A percentile compares a stretch with the other conserved stretches of the same genome.
Conservation (phyloP, 176 grass and related monocot species). For the Chrysopogon serrulatus region DNA sequence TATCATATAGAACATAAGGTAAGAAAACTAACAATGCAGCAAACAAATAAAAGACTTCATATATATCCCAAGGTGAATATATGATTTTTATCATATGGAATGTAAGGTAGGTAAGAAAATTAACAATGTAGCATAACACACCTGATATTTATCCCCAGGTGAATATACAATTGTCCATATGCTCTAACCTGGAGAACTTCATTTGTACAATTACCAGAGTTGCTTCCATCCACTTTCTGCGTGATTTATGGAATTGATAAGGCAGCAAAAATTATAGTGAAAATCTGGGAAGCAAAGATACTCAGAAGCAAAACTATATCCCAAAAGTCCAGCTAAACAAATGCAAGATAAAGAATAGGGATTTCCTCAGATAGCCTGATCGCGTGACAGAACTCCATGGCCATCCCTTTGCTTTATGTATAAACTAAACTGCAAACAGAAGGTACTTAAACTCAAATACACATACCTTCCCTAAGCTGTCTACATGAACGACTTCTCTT, state of each 20-base stretch:
- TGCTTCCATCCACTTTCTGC: conserved; percentile 55
- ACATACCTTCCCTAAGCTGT: conserved; percentile 50
- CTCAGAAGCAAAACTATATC: neutral
- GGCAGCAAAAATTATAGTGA: conserved; percentile 3
- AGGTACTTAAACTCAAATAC: conserved; percentile 8
- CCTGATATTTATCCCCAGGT: conserved; percentile 96
- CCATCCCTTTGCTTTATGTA: neutral
- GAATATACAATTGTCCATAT: conserved; percentile 83
- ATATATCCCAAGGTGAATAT: conserved; percentile 88
- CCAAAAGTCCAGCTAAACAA: conserved; percentile 11
- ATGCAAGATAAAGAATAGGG: conserved; percentile 21
- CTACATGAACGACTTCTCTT: conserved; percentile 24
- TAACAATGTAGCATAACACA: conserved; percentile 17
- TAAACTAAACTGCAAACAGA: neutral
- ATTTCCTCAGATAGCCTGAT: conserved; percentile 7
- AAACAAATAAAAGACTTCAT: conserved; percentile 52
- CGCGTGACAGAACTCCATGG: neutral
- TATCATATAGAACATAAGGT: neutral
- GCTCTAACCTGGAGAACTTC: conserved; percentile 85
- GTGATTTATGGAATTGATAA: conserved; percentile 26
- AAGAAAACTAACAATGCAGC: conserved; percentile 1
- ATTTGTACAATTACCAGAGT: conserved; percentile 62
- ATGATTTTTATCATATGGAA: conserved; percentile 23
- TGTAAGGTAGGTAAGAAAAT: conserved; percentile 11
- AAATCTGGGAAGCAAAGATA: neutral